phyloP scores from a whole-genome alignment of 2,329 filamentous ascomycete species.

The Penicillium sp. region DNA sequence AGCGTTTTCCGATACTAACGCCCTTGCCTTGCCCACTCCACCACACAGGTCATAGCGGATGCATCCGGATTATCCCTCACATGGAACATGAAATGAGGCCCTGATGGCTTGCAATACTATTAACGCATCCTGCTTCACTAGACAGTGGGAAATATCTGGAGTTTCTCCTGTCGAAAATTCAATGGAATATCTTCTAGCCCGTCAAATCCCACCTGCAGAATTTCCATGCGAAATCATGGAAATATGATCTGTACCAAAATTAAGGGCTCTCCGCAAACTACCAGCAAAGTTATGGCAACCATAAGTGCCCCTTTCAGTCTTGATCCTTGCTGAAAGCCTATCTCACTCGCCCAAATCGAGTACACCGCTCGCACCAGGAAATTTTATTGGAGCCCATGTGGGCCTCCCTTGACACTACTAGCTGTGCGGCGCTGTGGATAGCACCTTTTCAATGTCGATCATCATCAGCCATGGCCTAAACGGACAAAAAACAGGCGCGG shows the following conservation, averaged over 20 bases:
- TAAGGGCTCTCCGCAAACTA: not conserved
- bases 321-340: conserved; percentile 1
- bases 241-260: not conserved
- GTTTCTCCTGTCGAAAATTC: not conserved
- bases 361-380: not conserved
- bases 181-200: not conserved
- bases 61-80: conserved; percentile 9
- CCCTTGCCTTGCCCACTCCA: conserved; percentile 2
- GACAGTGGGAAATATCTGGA: not conserved
- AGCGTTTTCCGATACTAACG: conserved; percentile 3
- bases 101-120: not conserved
- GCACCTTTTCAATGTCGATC: conserved; percentile 9
- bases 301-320: not conserved
- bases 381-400: conserved; percentile 15
- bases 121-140: not conserved
- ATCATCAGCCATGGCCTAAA: conserved; percentile 1
- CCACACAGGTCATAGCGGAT: conserved; percentile 6
- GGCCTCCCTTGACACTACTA: conserved; percentile 13
- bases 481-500: conserved; percentile 1
- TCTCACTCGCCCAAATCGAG: conserved; percentile 6
- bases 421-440: conserved; percentile 1
- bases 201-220: not conserved
- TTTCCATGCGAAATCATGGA: not conserved
- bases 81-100: conserved; percentile 1
- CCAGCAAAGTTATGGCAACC: conserved; percentile 5